phyloP scores from a whole-genome alignment of 2,329 filamentous ascomycete genomes.

The Ceratocystis huliohia region DNA sequence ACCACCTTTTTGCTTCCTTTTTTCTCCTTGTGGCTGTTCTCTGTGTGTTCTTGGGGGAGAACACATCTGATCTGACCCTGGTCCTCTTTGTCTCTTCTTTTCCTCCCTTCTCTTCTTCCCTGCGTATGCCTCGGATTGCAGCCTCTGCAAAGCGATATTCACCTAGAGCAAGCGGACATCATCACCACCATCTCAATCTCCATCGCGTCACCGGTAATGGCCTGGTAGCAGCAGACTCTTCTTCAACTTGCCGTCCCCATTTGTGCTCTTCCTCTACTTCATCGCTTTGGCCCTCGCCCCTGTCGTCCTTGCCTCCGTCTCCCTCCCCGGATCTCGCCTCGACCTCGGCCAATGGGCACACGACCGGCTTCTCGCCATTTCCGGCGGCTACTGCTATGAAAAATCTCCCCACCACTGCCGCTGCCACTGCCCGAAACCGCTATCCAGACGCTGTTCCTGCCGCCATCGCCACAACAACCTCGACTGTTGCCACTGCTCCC shows the following conservation, averaged over 20 bases:
- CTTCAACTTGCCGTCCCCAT: slow-evolving; percentile 29
- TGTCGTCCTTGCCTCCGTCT: not conserved
- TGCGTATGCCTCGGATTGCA: slow-evolving; percentile 50
- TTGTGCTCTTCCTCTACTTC: not conserved
- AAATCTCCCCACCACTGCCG: slow-evolving; percentile 27
- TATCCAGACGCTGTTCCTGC: not conserved
- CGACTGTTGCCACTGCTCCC: not conserved
- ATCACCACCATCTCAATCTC: slow-evolving; percentile 40
- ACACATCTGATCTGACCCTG: not conserved
- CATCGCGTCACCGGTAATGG: slow-evolving; percentile 63
- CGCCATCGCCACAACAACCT: not conserved
- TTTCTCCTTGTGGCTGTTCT: not conserved
- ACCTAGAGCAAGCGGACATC: slow-evolving; percentile 31
- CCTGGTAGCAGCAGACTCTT: slow-evolving; percentile 44
- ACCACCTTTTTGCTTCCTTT: not conserved
- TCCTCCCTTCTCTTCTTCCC: not conserved
- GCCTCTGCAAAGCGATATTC: slow-evolving; percentile 49
- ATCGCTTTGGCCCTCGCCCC: not conserved
- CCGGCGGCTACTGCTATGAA: slow-evolving; percentile 24
- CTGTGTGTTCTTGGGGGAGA: not conserved
- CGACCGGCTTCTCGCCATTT: slow-evolving; percentile 18
- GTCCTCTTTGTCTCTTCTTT: not conserved
- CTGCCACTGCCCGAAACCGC: slow-evolving; percentile 1
- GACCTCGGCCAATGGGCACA: slow-evolving; percentile 21
- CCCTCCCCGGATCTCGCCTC: not conserved